Conservation (phyloP, 1,284 basidiomycete species). For the Porodaedalea pini region DNA sequence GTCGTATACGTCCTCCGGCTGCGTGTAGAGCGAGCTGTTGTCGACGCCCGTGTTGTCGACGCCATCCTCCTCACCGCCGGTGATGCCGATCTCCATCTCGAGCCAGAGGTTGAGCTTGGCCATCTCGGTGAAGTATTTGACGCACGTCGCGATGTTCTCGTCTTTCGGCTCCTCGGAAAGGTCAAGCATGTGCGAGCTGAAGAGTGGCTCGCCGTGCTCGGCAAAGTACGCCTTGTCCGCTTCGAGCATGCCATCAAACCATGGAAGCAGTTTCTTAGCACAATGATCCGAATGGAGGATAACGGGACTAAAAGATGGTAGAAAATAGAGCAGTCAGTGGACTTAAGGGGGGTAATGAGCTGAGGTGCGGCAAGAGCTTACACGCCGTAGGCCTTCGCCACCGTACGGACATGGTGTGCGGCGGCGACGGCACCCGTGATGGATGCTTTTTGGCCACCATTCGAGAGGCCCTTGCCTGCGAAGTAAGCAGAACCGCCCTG, state of each 20-base stretch:
- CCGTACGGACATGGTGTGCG: conserved; percentile 87
- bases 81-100: conserved; percentile 99
- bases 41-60: conserved; percentile 96
- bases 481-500: conserved; percentile 97
- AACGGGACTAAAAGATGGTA: conserved; percentile 65
- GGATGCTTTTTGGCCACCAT: conserved; percentile 96
- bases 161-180: conserved; percentile 98
- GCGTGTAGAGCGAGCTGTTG: conserved; percentile 93
- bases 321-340: background rate
- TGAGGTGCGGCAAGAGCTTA: conserved; percentile 37
- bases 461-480: conserved; percentile 94
- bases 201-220: conserved; percentile 86
- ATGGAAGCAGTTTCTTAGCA: conserved; percentile 96
- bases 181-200: conserved; percentile 99
- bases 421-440: conserved; percentile 90
- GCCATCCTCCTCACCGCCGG: conserved; percentile 98
- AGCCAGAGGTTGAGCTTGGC: conserved; percentile 92
- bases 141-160: conserved; percentile 93
- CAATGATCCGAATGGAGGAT: conserved; percentile 99
- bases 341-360: background rate
- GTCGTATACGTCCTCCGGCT: conserved; percentile 95
- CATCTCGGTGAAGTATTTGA: conserved; percentile 96
- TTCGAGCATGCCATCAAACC: conserved; percentile 99
- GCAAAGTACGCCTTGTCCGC: conserved; percentile 95
- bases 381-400: conserved; percentile 90